Base-by-base conservation (phyloP, 2,329 filamentous ascomycete genomes). In the Thielaviopsis cerberus region DNA sequence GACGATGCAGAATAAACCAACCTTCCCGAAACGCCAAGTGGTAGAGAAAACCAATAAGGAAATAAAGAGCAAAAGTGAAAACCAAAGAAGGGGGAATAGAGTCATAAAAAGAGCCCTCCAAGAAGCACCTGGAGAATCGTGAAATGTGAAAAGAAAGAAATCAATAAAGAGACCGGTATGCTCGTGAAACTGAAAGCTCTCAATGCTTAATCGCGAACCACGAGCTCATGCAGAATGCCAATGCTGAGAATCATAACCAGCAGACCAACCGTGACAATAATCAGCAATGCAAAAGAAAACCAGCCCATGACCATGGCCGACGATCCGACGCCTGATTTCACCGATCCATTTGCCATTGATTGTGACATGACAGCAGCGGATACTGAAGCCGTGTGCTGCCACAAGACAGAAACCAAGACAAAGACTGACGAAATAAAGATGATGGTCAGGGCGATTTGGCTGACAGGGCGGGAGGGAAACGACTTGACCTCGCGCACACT, bases 241-340 rank as follows among this genome's bases (percentile, higher is more conserved):
- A 96, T 92, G 72, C 89, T 96, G 69, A 97, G 74, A 66, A 96
- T 95, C 89, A 97, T 97, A 66, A 96, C 86, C 62, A 98, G 74
- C 70, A 97, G 71, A 58, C 91, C 92, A 66, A 97, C 92, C 54
- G 91, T 97, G 57, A 97, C 91, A 62, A 97, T 85, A 65, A 98
- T 94, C 63, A 98, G 77, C 57, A 97, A 71, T 23, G 87, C 85
- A 67, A 98, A 97, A 50, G 88, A 87, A 71, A 98, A 97, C 92
- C 92, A 98, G 60, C 92, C 92, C 67, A 98, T 77, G 20, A 96
- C 87, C 88, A 98, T 97, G 59, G 92, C 91, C 45, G 85, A 87
- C 54, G 88, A 90, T n/a, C 90, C 90, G 13, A 96, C 88, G 34
- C 90, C 90, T 59, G 84, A 88, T 69, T 78, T 82, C 59, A 96